Evolutionary conservation across 208 protist species (phyloP).

Genomic region (Crithidia expoeki): DNA sequence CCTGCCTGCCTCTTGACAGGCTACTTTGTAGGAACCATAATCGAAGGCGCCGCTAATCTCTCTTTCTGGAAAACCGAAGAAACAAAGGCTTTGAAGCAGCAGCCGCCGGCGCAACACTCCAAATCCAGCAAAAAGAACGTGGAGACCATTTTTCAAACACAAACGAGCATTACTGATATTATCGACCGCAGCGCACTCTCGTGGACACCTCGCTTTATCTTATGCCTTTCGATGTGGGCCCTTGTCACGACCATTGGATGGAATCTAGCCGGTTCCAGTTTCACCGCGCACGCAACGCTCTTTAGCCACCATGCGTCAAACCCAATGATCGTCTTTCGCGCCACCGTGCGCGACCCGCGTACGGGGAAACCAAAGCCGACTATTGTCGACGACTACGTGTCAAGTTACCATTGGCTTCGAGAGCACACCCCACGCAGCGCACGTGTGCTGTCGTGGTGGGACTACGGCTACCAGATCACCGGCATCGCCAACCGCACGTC

Average conservation of each 20-base stretch:
- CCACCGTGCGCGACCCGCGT: conserved; percentile 27
- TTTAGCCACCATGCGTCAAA: conserved; percentile 21
- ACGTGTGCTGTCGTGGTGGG: conserved; percentile 98
- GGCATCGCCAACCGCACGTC: conserved; percentile 96
- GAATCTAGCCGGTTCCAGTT: conserved; percentile 6
- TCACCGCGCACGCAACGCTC: not conserved
- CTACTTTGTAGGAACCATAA: conserved; percentile 25
- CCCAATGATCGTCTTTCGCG: conserved; percentile 37
- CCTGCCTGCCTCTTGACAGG: conserved; percentile 39
- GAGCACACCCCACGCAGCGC: conserved; percentile 95
- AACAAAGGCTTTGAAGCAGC: not conserved
- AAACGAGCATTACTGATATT: not conserved
- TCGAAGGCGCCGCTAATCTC: conserved; percentile 19
- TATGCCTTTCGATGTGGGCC: conserved; percentile 14
- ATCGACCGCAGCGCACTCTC: conserved; percentile 4
- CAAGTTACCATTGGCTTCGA: conserved; percentile 96
- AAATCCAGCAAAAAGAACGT: not conserved
- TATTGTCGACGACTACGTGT: conserved; percentile 97
- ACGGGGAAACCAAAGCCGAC: conserved; percentile 40
- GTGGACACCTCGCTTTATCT: not conserved
- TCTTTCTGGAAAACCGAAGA: not conserved
- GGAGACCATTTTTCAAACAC: not conserved
- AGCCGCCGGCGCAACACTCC: not conserved
- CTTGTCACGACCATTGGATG: not conserved
- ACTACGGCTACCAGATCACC: conserved; percentile 99